Evolutionary conservation across 2,329 filamentous ascomycete species (phyloP).

Genomic region (Colletotrichum liaoningense): DNA sequence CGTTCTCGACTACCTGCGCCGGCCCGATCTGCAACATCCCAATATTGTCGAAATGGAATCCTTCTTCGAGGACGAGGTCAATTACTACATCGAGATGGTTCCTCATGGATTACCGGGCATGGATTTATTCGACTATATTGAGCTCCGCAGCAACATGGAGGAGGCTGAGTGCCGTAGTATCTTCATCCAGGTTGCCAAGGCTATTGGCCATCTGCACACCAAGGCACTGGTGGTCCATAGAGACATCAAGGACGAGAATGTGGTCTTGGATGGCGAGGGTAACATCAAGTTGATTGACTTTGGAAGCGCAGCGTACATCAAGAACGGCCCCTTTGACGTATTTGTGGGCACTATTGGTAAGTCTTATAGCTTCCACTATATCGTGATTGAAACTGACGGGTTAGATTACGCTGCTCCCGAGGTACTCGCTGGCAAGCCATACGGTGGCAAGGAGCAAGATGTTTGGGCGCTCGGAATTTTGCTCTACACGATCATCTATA

Average conservation of each 20-base stretch:
- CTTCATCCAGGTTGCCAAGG: conserved; percentile 91
- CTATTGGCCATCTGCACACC: conserved; percentile 90
- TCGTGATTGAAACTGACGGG: background rate
- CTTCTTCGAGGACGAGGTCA: conserved; percentile 83
- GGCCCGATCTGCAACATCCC: conserved; percentile 74
- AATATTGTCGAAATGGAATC: conserved; percentile 81
- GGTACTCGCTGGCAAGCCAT: conserved; percentile 90
- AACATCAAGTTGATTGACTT: conserved; percentile 98
- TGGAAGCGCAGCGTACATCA: conserved; percentile 97
- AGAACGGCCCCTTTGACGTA: conserved; percentile 97
- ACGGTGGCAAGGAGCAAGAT: conserved; percentile 96
- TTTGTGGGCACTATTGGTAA: conserved; percentile 98
- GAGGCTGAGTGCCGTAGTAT: conserved; percentile 94
- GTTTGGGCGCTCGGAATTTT: conserved; percentile 98
- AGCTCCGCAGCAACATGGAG: conserved; percentile 95
- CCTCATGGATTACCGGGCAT: conserved; percentile 96
- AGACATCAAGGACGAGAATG: conserved; percentile 99
- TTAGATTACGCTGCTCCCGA: conserved; percentile 98
- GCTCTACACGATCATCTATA: conserved; percentile 98
- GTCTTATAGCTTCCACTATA: conserved; percentile 43
- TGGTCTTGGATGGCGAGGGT: conserved; percentile 94
- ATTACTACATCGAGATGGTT: conserved; percentile 99
- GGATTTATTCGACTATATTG: conserved; percentile 99
- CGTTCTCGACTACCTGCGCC: conserved; percentile 90
- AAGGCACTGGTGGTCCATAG: conserved; percentile 94